Evolutionary conservation across 768 basidiomycete species (phyloP).

Genomic region (Galerina sulciceps): DNA sequence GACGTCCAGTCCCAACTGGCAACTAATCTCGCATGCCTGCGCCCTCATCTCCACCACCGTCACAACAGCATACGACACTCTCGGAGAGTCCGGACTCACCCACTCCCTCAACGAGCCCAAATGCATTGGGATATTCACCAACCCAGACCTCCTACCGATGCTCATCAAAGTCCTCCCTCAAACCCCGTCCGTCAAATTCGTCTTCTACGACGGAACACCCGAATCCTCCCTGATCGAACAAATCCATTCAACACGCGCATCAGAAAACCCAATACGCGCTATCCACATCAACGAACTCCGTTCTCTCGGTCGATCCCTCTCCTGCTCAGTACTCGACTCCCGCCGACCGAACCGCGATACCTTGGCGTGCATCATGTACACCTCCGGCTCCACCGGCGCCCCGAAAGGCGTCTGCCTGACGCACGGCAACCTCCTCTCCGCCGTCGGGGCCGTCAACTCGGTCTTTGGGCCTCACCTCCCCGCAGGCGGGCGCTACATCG

Average conservation of each 20-base stretch:
- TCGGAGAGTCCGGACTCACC: slow-evolving; percentile 12
- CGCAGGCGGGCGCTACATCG: slow-evolving; percentile 64
- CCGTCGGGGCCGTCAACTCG: slow-evolving; percentile 67
- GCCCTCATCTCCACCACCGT: slow-evolving; percentile 8
- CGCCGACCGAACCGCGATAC: slow-evolving; percentile 39
- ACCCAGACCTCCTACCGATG: slow-evolving; percentile 8
- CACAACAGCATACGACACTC: slow-evolving; percentile 10
- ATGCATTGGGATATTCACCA: slow-evolving; percentile 12
- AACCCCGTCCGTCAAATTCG: slow-evolving; percentile 67
- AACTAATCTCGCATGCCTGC: slow-evolving; percentile 9
- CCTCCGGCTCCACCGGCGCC: slow-evolving; percentile 79
- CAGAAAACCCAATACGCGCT: slow-evolving; percentile 47
- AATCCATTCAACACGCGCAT: slow-evolving; percentile 50
- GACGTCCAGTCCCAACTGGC: slow-evolving; percentile 4
- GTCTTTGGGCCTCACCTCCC: slow-evolving; percentile 62
- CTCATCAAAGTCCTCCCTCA: slow-evolving; percentile 5
- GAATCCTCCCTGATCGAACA: slow-evolving; percentile 48
- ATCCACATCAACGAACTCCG: slow-evolving; percentile 71
- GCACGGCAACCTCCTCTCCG: slow-evolving; percentile 78
- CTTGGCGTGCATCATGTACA: slow-evolving; percentile 55
- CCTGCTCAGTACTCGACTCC: slow-evolving; percentile 44
- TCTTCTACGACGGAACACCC: slow-evolving; percentile 81
- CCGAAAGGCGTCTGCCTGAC: slow-evolving; percentile 89
- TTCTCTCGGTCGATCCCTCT: slow-evolving; percentile 51
- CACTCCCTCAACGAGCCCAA: slow-evolving; percentile 14